These are phyloP conservation scores for Fusarium cicatricum DNA, from an alignment of 2,329 filamentous ascomycete genomes.

Conservation along the genomic window DNA sequence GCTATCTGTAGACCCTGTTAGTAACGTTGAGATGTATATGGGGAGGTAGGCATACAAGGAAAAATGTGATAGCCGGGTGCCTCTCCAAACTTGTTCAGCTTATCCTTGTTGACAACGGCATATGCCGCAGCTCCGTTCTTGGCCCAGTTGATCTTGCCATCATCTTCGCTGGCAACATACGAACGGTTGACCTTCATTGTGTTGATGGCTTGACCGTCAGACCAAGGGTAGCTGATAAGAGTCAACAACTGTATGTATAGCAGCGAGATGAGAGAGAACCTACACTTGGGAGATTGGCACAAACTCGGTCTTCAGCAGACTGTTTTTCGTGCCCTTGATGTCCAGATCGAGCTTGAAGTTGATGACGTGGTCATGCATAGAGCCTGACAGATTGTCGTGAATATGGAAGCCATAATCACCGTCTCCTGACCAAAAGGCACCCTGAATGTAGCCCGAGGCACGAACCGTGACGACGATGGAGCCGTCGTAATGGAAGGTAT, in stretches of 20 bases:
- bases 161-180: conserved; percentile 54
- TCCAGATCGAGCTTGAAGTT: conserved; percentile 65
- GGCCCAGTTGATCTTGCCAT: conserved; percentile 57
- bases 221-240: conserved; percentile 51
- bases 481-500: conserved; percentile 61
- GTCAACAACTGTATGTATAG: background rate
- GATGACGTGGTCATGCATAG: conserved; percentile 64
- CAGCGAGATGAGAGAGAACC: rapidly evolving
- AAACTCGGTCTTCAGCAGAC: conserved; percentile 48
- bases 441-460: conserved; percentile 63
- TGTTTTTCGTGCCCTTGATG: conserved; percentile 57
- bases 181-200: conserved; percentile 60
- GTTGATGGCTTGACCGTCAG: conserved; percentile 54
- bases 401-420: conserved; percentile 60
- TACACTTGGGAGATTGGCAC: conserved; percentile 31
- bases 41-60: conserved; percentile 8
- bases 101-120: conserved; percentile 60
- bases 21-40: background rate
- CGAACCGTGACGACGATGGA: conserved; percentile 60
- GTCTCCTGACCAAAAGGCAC: conserved; percentile 55
- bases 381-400: conserved; percentile 56
- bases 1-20: conserved; percentile 10
- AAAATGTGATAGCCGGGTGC: conserved; percentile 52
- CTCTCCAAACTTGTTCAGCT: conserved; percentile 59
- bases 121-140: conserved; percentile 57